Conservation (phyloP, 2,329 filamentous ascomycete species). For the Rosellinia necatrix region DNA sequence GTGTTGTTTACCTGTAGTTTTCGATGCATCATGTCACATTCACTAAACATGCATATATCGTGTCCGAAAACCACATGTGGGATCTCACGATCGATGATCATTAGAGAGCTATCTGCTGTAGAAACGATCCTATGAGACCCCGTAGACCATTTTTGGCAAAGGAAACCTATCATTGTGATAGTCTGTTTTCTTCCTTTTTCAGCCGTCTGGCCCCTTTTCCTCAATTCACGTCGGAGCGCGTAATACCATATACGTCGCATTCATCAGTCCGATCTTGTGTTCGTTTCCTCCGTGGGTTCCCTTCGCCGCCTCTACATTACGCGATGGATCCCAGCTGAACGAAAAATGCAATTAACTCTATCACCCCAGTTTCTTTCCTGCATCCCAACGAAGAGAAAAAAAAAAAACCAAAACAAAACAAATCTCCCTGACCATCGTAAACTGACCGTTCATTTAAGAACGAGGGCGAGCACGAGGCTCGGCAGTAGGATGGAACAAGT, state of each 20-base stretch:
- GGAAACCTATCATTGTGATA: not conserved
- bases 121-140: not conserved
- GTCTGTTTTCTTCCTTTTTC: not conserved
- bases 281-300: conserved; percentile 12
- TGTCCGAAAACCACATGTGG: not conserved
- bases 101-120: not conserved
- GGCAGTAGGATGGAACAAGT: not conserved
- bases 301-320: conserved; percentile 4
- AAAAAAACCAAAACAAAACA: no score
- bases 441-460: not conserved
- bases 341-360: not conserved
- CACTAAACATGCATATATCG: no score
- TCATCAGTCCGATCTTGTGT: not conserved
- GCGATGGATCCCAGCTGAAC: not conserved
- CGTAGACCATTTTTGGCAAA: not conserved
- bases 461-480: not conserved
- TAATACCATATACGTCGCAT: not conserved
- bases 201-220: not conserved
- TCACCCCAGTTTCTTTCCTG: not conserved
- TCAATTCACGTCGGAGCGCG: not conserved
- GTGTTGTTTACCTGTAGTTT: no score
- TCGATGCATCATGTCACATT: no score
- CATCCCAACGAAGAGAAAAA: no score
- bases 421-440: not conserved
- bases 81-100: not conserved